Base-by-base conservation (phyloP, 768 basidiomycete genomes). In the Chalciporus pseudorubinellus region DNA sequence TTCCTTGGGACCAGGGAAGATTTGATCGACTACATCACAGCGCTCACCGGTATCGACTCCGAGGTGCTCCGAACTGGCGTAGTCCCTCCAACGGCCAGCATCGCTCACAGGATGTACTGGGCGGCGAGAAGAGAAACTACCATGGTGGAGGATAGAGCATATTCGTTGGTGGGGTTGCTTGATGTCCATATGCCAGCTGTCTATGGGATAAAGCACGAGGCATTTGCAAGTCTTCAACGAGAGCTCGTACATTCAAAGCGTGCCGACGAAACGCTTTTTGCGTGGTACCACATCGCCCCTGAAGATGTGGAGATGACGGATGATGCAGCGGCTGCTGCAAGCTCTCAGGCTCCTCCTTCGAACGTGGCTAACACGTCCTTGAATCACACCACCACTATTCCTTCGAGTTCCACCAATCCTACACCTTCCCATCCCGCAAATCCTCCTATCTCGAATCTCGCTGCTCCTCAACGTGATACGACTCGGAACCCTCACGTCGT, bases 91-190 rank as follows among this genome's bases (percentile, higher is more conserved):
- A 49, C 58, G 1, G 26, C 59, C 11, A 51, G 56, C 14, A 58
- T 64, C 22, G 66, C 65, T 28, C 59, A 60, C 28, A 61, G 40
- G 26, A 63, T 70, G 59, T 55, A 50, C 18, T 70, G 70, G 70
- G 59, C 68, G 16, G 26, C 56, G 1, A 16, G 47, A 13, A 59
- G 69, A 44, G 43, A 56, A 13, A 70, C 68, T 13, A 60, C 53
- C 12, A 46, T 8, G 41, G 22, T 48, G 24, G 69, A 71, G 28
- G 70, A 70, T 36, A 61, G n/a, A 39, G 57, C 68, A 6, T 70
- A 71, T 39, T 68, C 60, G 19, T 44, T 70, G 36, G 33, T 70
- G 51, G 70, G 66, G 3, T 40, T 70, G 34, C 56, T 70, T 3
- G 46, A 29, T 12, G 50, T 66, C 18, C 33, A 14, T 21, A 51